A percentile compares a stretch with the other conserved stretches of the same genome.
Conservation (phyloP, 2,329 filamentous ascomycete genomes). For the Hawksworthiomyces lignivorus region DNA sequence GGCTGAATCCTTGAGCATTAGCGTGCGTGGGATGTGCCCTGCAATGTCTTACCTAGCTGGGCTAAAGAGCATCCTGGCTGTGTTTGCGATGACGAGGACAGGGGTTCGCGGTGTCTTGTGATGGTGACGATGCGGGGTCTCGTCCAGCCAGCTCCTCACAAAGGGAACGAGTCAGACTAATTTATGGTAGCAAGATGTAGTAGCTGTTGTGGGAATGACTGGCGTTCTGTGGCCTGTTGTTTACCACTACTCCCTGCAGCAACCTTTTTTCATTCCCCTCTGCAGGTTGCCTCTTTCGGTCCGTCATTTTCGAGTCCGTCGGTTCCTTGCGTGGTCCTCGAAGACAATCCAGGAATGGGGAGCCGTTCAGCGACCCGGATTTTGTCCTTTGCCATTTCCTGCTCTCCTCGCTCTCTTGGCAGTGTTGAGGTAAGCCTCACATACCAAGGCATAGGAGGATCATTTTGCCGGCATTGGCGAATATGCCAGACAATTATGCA, state of each 20-base stretch:
- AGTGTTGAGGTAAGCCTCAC: constrained; percentile 15
- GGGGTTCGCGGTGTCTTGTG: constrained; percentile 12
- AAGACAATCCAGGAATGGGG: constrained; percentile 13
- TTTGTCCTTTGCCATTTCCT: constrained; percentile 14
- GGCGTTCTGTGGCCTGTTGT: too few species aligned
- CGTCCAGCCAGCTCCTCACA: constrained; percentile 1
- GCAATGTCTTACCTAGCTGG: constrained; percentile 1
- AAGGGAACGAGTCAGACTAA: background rate
- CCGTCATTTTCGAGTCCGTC: too few species aligned
- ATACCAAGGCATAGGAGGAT: constrained; percentile 18
- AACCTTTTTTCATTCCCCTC: too few species aligned
- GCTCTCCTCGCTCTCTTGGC: constrained; percentile 12
- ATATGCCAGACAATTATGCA: constrained; percentile 22
- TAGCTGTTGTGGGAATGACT: too few species aligned
- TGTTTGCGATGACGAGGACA: background rate
- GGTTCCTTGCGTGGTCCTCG: background rate
- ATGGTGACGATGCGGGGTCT: constrained; percentile 12
- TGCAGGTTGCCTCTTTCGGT: too few species aligned
- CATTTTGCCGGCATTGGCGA: constrained; percentile 25
- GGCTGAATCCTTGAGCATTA: background rate
- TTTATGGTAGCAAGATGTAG: too few species aligned
- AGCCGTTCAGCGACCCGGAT: constrained; percentile 15
- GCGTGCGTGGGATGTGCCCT: background rate
- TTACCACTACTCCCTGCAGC: too few species aligned
- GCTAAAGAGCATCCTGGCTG: constrained; percentile 1